Conservation (phyloP, 805 yeast species). For the Candida michaelii region DNA sequence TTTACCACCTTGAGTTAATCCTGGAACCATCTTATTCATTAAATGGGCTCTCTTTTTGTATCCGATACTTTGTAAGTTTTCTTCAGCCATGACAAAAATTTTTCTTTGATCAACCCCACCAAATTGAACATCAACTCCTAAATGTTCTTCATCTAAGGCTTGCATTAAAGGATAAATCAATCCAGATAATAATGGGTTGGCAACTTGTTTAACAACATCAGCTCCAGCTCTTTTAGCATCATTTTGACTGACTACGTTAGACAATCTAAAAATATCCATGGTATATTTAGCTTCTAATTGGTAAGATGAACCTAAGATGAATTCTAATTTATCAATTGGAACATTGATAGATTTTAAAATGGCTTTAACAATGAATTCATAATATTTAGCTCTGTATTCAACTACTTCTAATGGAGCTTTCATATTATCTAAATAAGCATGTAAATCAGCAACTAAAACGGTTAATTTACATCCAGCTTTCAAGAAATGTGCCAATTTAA, state of each 20-base stretch:
- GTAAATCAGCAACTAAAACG: constrained; percentile 90
- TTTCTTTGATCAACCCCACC: constrained; percentile 99
- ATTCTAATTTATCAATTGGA: constrained; percentile 83
- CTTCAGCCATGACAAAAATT: constrained; percentile 95
- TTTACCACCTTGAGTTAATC: constrained; percentile 94
- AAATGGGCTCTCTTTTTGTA: constrained; percentile 97
- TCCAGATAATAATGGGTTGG: constrained; percentile 89
- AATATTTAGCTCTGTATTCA: constrained; percentile 83
- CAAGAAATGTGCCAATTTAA: constrained; percentile 90
- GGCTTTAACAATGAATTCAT: constrained; percentile 79
- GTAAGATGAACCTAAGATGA: constrained; percentile 87
- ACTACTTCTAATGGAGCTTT: constrained; percentile 96
- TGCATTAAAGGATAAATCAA: constrained; percentile 98
- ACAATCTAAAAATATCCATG: constrained; percentile 82
- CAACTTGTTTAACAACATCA: constrained; percentile 96
- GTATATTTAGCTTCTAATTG: constrained; percentile 78
- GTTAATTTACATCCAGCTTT: constrained; percentile 95
- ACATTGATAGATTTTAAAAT: constrained; percentile 84
- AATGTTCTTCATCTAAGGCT: constrained; percentile 91
- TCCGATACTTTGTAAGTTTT: constrained; percentile 79
- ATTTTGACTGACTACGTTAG: constrained; percentile 85
- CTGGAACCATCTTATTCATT: constrained; percentile 99
- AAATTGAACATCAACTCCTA: constrained; percentile 88
- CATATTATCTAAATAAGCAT: constrained; percentile 97
- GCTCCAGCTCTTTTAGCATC: constrained; percentile 99